These are phyloP conservation scores for Acanthamoeba culbertsoni DNA, from an alignment of 208 protist genomes.

Conservation along the genomic window DNA sequence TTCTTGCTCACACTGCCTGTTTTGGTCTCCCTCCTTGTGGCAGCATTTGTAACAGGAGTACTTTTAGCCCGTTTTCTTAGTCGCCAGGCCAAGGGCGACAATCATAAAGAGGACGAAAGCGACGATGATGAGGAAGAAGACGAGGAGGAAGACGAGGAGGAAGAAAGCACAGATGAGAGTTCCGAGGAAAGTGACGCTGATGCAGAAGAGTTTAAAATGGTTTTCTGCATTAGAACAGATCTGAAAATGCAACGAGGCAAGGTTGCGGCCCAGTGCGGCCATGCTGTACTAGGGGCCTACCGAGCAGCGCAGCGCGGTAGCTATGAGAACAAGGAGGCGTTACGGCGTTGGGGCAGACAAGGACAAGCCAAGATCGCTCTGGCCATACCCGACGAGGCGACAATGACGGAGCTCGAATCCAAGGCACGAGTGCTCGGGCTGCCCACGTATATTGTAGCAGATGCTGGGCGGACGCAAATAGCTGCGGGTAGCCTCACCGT, in stretches of 20 bases:
- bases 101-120: background rate
- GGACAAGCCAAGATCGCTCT: conserved; percentile 75
- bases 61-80: background rate
- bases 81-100: background rate
- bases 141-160: background rate
- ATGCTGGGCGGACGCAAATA: conserved; percentile 72
- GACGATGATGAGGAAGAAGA: conserved; percentile 41
- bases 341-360: conserved; percentile 65
- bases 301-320: conserved; percentile 74
- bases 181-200: conserved; percentile 49
- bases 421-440: conserved; percentile 64
- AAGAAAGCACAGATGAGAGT: background rate
- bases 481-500: conserved; percentile 69
- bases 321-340: background rate
- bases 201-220: conserved; percentile 85
- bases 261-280: conserved; percentile 94
- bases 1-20: too few relatives aligned
- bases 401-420: conserved; percentile 32
- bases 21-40: too few relatives aligned
- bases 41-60: too few relatives aligned
- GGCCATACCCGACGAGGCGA: conserved; percentile 60
- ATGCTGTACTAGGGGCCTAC: conserved; percentile 91
- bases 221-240: conserved; percentile 92
- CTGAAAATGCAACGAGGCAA: conserved; percentile 95
- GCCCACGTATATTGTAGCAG: conserved; percentile 59